Evolutionary conservation across 1,284 basidiomycete species (phyloP), one percentile per base, ranked within the genome.

Genomic region (Mycena sp.): DNA sequence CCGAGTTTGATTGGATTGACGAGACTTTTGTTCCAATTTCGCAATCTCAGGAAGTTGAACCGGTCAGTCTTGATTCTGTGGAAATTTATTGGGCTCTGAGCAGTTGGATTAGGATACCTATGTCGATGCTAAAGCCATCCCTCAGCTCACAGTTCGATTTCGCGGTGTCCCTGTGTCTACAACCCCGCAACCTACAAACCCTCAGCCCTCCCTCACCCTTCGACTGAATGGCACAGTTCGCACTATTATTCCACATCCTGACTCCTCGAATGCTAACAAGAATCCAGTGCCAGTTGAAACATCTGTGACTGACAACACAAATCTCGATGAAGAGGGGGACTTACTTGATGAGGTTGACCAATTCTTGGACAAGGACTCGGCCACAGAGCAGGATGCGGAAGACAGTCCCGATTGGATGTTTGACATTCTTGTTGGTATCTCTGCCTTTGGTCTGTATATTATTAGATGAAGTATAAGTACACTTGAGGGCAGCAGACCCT

Each of bases 361-460:
- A n/a, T n/a, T n/a, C n/a, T n/a, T n/a, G n/a, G n/a, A n/a, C n/a
- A n/a, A n/a, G n/a, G n/a, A n/a, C n/a, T n/a, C n/a, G n/a, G n/a
- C n/a, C n/a, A n/a, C n/a, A n/a, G 58, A 67, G 21, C 44, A 37
- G 32, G 66, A 70, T 35, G 51, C 19, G 9, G 72, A 75, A 48
- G 75, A 77, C 55, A 71, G 68, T 10, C 72, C 74, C 0, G 73
- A 78, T 37, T 77, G 71, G 71, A 66, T 71, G 63, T 76, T 78
- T 60, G 74, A 78, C 2, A 67, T 64, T 2, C 72, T 68, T 1
- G 76, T 76, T 52, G 58, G 19, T 0, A 35, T 29, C 32, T 56
- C 70, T 4, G 46, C 43, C 10, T n/a, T n/a, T n/a, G n/a, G n/a
- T n/a, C n/a, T n/a, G n/a, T n/a, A n/a, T n/a, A n/a, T n/a, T n/a